phyloP scores from a whole-genome alignment of 1,139 yeast genomes.

The Sugiyamaella paludigena region DNA sequence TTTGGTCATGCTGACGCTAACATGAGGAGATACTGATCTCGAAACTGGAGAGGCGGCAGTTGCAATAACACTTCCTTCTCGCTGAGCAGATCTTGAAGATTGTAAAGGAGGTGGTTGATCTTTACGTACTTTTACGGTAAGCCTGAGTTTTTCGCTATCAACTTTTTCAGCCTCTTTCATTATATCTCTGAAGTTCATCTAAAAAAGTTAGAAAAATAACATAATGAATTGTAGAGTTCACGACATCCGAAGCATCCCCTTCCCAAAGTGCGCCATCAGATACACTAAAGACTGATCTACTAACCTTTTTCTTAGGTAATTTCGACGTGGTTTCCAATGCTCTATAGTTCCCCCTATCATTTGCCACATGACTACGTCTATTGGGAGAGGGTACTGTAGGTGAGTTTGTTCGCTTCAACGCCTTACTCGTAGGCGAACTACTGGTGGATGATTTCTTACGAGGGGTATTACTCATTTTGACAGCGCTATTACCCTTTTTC shows the following conservation, averaged over 20 bases:
- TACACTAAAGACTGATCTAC: neutral
- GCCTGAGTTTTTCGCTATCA: conserved; percentile 37
- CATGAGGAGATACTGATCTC: conserved; percentile 8
- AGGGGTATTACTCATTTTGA: conserved; percentile 6
- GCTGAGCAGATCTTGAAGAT: neutral
- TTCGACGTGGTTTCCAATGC: conserved; percentile 7
- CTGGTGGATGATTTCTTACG: neutral
- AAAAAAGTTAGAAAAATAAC: conserved; percentile 26
- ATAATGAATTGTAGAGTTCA: too few relatives aligned
- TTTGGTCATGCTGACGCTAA: neutral
- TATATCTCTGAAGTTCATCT: conserved; percentile 39
- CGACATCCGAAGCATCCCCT: neutral
- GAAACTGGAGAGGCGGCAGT: neutral
- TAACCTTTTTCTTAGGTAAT: conserved; percentile 14
- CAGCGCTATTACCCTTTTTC: conserved; percentile 8
- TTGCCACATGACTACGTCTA: too few relatives aligned
- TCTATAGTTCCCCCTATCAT: neutral
- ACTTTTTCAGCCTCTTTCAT: conserved; percentile 41
- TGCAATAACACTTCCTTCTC: conserved; percentile 2
- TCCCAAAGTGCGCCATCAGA: neutral
- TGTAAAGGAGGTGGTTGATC: conserved; percentile 5
- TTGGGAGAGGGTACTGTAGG: too few relatives aligned
- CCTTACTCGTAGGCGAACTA: neutral
- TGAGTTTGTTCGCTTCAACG: neutral
- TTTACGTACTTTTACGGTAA: conserved; percentile 35